Percentiles rank a stretch among this genome's conserved stretches.
phyloP scores from a whole-genome alignment of 208 protist genomes.

The Blastocrithidia nonstop region DNA sequence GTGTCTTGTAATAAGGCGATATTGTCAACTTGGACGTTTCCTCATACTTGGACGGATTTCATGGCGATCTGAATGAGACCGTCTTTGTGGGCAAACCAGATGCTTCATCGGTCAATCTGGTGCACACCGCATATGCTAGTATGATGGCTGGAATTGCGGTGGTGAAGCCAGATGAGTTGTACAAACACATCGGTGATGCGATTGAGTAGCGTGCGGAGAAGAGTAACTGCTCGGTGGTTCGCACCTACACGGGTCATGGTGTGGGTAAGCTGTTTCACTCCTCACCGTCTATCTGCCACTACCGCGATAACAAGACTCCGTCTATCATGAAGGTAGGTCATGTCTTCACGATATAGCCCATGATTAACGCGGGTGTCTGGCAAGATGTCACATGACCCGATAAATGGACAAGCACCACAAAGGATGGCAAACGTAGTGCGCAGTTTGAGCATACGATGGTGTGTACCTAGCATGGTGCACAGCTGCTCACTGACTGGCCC shows the following conservation, averaged over 20 bases:
- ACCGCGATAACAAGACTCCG: conserved; percentile 80
- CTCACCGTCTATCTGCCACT: conserved; percentile 86
- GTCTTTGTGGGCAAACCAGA: conserved; percentile 81
- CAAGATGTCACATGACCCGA: conserved; percentile 90
- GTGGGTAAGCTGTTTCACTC: conserved; percentile 87
- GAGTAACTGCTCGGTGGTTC: conserved; percentile 48
- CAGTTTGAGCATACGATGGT: conserved; percentile 98
- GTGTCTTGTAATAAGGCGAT: conserved; percentile 91
- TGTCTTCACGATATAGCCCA: conserved; percentile 98
- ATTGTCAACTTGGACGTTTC: conserved; percentile 98
- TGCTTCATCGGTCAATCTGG: conserved; percentile 52
- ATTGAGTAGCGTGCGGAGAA: conserved; percentile 69
- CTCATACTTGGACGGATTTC: conserved; percentile 88
- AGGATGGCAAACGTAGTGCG: conserved; percentile 90
- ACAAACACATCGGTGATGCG: conserved; percentile 64
- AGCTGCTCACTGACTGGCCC: conserved; percentile 76
- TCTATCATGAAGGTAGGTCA: conserved; percentile 88
- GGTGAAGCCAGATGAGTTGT: conserved; percentile 76
- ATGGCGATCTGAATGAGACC: conserved; percentile 89
- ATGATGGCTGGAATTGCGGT: conserved; percentile 58
- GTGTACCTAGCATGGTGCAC: conserved; percentile 83
- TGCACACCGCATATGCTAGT: conserved; percentile 74
- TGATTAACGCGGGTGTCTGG: conserved; percentile 93
- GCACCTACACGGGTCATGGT: conserved; percentile 90
- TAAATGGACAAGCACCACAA: conserved; percentile 92